phyloP scores from a whole-genome alignment of 371 early-diverging fungal species.

The Lichtheimia hyalospora region DNA sequence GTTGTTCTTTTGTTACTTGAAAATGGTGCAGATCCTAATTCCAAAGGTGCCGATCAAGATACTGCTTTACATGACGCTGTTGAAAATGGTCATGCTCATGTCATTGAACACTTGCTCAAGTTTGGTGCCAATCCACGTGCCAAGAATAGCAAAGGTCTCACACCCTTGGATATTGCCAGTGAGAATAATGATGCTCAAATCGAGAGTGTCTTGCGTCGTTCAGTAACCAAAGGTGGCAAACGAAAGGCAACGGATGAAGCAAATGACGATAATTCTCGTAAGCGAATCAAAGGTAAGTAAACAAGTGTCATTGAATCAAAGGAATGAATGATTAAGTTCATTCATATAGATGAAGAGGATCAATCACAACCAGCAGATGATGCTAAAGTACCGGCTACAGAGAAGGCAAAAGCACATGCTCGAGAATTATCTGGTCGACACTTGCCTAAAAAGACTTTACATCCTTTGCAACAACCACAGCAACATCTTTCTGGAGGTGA shows the following conservation, averaged over 20 bases:
- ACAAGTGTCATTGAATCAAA: no score
- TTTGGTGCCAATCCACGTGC: slow-evolving; percentile 58
- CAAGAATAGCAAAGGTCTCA: slow-evolving; percentile 54
- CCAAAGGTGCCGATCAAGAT: slow-evolving; percentile 67
- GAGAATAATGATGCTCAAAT: slow-evolving; percentile 50
- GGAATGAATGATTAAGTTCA: no score
- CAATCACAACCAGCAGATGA: not conserved
- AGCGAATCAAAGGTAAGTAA: not conserved
- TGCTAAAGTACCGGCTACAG: slow-evolving; percentile 8
- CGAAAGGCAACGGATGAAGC: not conserved
- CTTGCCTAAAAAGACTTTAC: slow-evolving; percentile 38
- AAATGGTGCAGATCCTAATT: slow-evolving; percentile 73
- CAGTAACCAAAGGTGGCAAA: slow-evolving; percentile 2
- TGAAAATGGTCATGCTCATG: slow-evolving; percentile 65
- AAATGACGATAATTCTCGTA: not conserved
- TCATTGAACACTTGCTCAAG: slow-evolving; percentile 58
- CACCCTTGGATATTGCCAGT: slow-evolving; percentile 56
- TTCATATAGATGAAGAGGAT: not conserved
- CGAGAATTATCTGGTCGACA: slow-evolving; percentile 38
- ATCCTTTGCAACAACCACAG: slow-evolving; percentile 19
- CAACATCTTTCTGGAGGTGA: slow-evolving; percentile 17
- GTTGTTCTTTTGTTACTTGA: slow-evolving; percentile 65
- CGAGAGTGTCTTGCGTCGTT: slow-evolving; percentile 12
- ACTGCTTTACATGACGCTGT: slow-evolving; percentile 85
- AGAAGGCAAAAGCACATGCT: slow-evolving; percentile 35